Evolutionary conservation across 2,329 filamentous ascomycete species (phyloP), one percentile per base, ranked within the genome.

Genomic region (Intubia oerlemansii): DNA sequence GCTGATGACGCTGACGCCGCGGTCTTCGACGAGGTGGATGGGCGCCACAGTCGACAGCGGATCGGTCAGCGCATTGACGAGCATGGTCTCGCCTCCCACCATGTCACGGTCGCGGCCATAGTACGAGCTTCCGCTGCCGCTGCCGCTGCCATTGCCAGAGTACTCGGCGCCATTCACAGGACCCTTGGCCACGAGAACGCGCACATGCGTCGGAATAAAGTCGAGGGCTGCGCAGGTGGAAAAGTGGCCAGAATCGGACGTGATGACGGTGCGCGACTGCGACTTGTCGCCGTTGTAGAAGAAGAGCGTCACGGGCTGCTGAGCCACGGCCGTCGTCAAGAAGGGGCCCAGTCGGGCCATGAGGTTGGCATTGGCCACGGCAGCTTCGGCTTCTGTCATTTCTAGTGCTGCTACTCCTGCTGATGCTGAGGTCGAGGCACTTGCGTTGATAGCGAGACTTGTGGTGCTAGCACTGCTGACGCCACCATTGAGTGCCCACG

Each of bases 231-330:
- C 81, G 10, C 82, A 66, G 17, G 84, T 57, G 23, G 58, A 64
- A 42, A 98, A 98, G 48, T 98, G 88, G 0, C 88, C 88, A 1
- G 79, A 70, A 18, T 88, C 76, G 42, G 93, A 76, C 0, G 90
- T 98, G 36, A 66, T 63, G 4, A 92, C 68, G 1, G 79, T 92
- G 29, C 76, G 66, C 17, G 85, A 90, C 40, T 82, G 73, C 1
- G 85, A 92, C 28, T 71, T 62, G 3, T 62, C 53, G 10, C 90
- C 70, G 41, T 95, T 88, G 52, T 90, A 98, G 49, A 98, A 95
- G 56, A 95, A 93, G 1, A 92, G 59, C 0, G 82, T 93, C 30
- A 98, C 74, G 1, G 84, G 74, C 13, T 71, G 64, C 28, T 75
- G 66, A 1, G 74, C 67, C 32, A 84, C 56, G 0, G 88, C 81